Evolutionary conservation across 2,329 filamentous ascomycete species (phyloP).

Genomic region (Seiridium cupressi): DNA sequence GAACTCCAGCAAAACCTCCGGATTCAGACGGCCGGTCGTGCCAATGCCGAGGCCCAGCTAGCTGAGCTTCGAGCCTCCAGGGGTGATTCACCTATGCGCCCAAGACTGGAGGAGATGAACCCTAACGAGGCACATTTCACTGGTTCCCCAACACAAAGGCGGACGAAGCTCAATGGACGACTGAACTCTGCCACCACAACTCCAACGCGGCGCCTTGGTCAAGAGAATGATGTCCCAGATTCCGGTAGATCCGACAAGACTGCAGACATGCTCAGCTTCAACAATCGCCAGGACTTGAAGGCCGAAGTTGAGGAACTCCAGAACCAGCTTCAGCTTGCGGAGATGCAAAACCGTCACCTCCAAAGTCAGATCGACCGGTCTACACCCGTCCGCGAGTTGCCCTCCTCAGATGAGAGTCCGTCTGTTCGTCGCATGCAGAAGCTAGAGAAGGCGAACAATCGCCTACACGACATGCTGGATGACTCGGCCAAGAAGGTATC

Average conservation of each 20-base stretch:
- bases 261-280: constrained; percentile 78
- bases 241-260: constrained; percentile 84
- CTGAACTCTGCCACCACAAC: constrained; percentile 75
- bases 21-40: constrained; percentile 76
- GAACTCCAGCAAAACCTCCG: constrained; percentile 85
- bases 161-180: constrained; percentile 49
- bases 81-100: constrained; percentile 68
- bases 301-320: constrained; percentile 89
- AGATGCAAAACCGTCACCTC: constrained; percentile 94
- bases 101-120: constrained; percentile 83
- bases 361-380: constrained; percentile 79
- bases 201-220: constrained; percentile 69
- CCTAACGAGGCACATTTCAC: constrained; percentile 74
- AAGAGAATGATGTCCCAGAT: constrained; percentile 64
- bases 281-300: constrained; percentile 87
- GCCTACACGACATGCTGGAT: constrained; percentile 90
- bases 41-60: constrained; percentile 80
- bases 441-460: constrained; percentile 86
- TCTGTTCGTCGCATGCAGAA: constrained; percentile 82
- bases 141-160: constrained; percentile 71
- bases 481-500: constrained; percentile 93
- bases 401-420: constrained; percentile 69
- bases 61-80: constrained; percentile 73
- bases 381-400: constrained; percentile 59
- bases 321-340: constrained; percentile 87